A percentile compares a stretch with the other conserved stretches of the same genome.
These are phyloP conservation scores for Beauveria medogensis DNA, from an alignment of 2,329 filamentous ascomycete genomes.

Conservation along the genomic window DNA sequence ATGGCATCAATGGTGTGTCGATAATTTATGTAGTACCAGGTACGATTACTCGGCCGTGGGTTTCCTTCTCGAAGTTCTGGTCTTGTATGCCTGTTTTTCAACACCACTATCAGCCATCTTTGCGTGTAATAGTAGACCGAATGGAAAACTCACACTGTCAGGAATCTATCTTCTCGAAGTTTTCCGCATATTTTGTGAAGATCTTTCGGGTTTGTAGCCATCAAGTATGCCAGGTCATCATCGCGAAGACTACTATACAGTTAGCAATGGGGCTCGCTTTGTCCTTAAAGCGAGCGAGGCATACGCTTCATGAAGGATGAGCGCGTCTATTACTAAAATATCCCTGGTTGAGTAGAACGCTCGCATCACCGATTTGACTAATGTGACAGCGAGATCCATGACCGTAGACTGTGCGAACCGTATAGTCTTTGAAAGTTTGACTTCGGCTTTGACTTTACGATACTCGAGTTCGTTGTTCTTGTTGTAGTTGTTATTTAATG, in stretches of 20 bases:
- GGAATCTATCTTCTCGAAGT: slow-evolving; percentile 76
- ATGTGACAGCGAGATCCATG: slow-evolving; percentile 57
- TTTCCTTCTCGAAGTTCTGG: slow-evolving; percentile 74
- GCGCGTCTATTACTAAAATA: slow-evolving; percentile 76
- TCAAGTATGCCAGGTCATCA: slow-evolving; percentile 77
- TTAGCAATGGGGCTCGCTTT: background rate
- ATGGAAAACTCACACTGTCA: slow-evolving; percentile 56
- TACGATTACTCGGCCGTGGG: slow-evolving; percentile 72
- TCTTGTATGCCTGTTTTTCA: slow-evolving; percentile 45
- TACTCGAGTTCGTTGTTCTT: background rate
- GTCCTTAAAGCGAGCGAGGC: slow-evolving; percentile 54
- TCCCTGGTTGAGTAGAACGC: slow-evolving; percentile 83
- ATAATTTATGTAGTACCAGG: slow-evolving; percentile 97
- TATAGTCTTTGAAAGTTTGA: background rate
- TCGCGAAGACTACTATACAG: slow-evolving; percentile 62
- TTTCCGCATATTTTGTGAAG: slow-evolving; percentile 82
- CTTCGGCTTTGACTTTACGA: background rate
- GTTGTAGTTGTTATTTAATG: background rate
- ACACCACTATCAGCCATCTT: slow-evolving; percentile 19
- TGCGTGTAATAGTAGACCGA: background rate
- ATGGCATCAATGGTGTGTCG: slow-evolving; percentile 91
- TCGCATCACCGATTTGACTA: slow-evolving; percentile 79
- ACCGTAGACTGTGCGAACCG: slow-evolving; percentile 1
- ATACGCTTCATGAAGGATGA: slow-evolving; percentile 78
- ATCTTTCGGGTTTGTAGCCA: slow-evolving; percentile 86